A percentile compares a stretch with the other conserved stretches of the same genome.
These are phyloP conservation scores for Mortierella sp. DNA, from an alignment of 371 early-diverging fungal genomes.

Conservation along the genomic window DNA sequence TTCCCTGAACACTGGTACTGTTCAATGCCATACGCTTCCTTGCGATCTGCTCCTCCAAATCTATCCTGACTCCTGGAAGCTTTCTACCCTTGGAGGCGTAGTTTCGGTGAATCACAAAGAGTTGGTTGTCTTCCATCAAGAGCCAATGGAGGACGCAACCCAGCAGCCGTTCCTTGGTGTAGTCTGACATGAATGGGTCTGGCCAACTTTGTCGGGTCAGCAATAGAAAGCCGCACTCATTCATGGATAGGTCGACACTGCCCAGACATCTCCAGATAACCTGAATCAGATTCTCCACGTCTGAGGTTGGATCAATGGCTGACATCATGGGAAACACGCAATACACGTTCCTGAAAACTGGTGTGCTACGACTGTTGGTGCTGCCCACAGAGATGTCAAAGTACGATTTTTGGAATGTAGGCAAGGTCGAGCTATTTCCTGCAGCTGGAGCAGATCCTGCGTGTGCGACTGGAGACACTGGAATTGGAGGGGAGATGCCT, in stretches of 20 bases:
- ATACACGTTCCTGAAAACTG: slow-evolving; percentile 33
- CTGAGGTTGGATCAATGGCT: slow-evolving; percentile 61
- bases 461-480: not conserved
- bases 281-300: slow-evolving; percentile 62
- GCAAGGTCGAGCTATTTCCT: not conserved
- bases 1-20: not conserved
- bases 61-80: slow-evolving; percentile 38
- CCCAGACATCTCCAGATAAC: slow-evolving; percentile 63
- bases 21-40: slow-evolving; percentile 11
- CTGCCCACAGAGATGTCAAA: slow-evolving; percentile 12
- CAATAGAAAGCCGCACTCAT: slow-evolving; percentile 66
- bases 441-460: not conserved
- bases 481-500: not conserved
- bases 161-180: slow-evolving; percentile 60
- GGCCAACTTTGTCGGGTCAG: slow-evolving; percentile 68
- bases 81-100: slow-evolving; percentile 40
- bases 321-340: slow-evolving; percentile 65
- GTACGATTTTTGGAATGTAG: slow-evolving; percentile 28
- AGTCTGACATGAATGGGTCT: slow-evolving; percentile 64
- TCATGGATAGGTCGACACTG: slow-evolving; percentile 63
- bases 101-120: slow-evolving; percentile 36
- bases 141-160: slow-evolving; percentile 64
- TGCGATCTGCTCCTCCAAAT: slow-evolving; percentile 30
- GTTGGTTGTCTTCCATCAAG: slow-evolving; percentile 63
- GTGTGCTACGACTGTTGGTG: not conserved